phyloP scores from a whole-genome alignment of 352 stramenopile genomes.

The Globisporangium mamillatum region DNA sequence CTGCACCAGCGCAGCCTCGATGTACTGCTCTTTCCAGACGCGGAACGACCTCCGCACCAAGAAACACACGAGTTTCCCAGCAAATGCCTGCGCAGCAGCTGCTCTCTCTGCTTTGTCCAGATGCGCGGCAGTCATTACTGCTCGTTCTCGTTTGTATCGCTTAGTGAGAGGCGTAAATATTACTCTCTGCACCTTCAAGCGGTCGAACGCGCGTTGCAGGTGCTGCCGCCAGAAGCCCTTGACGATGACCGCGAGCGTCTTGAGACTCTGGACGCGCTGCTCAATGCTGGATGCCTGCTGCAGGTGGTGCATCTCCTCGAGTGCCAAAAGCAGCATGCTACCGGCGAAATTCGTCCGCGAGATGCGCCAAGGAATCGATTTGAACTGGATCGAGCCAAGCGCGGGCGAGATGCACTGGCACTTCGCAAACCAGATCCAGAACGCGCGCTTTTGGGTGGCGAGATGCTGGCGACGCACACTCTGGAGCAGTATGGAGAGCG shows the following conservation, averaged over 20 bases:
- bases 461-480: conserved; percentile 28
- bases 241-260: conserved; percentile 15
- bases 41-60: conserved; percentile 33
- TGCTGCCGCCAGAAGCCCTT: neutral
- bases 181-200: conserved; percentile 1
- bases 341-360: conserved; percentile 12
- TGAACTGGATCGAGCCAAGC: conserved; percentile 21
- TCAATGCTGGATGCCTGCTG: conserved; percentile 17
- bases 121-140: no score
- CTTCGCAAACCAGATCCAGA: conserved; percentile 50
- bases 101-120: conserved; percentile 1
- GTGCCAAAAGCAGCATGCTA: conserved; percentile 29
- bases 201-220: conserved; percentile 23
- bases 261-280: conserved; percentile 7
- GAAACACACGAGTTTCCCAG: conserved; percentile 20
- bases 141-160: neutral
- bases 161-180: neutral
- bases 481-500: conserved; percentile 22
- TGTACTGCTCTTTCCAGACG: conserved; percentile 51
- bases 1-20: conserved; percentile 36
- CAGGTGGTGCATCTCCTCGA: conserved; percentile 29
- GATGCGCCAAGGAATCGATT: conserved; percentile 21
- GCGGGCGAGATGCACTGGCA: conserved; percentile 25
- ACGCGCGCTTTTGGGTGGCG: conserved; percentile 22
- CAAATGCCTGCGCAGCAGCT: conserved; percentile 22